Evolutionary conservation across 1,284 basidiomycete species (phyloP).

Genomic region (Leccinum griseonigrum): DNA sequence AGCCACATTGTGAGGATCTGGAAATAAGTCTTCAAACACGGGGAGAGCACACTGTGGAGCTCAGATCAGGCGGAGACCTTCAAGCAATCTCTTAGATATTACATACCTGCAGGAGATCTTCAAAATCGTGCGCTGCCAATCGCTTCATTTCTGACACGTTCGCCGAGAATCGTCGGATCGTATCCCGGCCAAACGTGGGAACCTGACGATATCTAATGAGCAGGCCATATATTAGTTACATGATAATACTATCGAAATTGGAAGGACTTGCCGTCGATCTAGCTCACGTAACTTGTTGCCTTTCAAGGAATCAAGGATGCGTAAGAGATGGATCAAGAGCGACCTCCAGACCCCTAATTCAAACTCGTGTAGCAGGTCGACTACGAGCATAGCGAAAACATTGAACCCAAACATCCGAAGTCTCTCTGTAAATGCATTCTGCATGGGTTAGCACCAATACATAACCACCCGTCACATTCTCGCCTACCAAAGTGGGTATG

Average conservation of each 20-base stretch:
- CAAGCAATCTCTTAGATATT: background rate
- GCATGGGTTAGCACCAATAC: background rate
- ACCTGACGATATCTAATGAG: background rate
- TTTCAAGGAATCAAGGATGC: background rate
- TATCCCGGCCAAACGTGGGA: slow-evolving; percentile 3
- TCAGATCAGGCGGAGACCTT: background rate
- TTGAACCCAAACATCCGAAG: background rate
- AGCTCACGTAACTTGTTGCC: background rate
- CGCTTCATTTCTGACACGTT: background rate
- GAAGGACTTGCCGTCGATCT: background rate
- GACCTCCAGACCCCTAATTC: background rate
- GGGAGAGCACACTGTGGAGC: slow-evolving; percentile 24
- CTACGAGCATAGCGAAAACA: background rate
- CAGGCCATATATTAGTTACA: background rate
- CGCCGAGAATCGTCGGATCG: background rate
- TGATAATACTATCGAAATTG: background rate
- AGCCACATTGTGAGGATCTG: slow-evolving; percentile 9
- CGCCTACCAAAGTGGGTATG: background rate
- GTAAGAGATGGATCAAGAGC: background rate
- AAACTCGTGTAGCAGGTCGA: background rate
- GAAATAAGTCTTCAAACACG: slow-evolving; percentile 21
- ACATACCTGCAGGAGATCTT: slow-evolving; percentile 17
- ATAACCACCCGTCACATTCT: background rate
- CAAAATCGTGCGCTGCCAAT: slow-evolving; percentile 16
- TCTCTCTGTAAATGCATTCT: background rate